A percentile compares a stretch with the other conserved stretches of the same genome.
phyloP scores from a whole-genome alignment of 2,329 filamentous ascomycete genomes.

The Xylariaceae sp. region DNA sequence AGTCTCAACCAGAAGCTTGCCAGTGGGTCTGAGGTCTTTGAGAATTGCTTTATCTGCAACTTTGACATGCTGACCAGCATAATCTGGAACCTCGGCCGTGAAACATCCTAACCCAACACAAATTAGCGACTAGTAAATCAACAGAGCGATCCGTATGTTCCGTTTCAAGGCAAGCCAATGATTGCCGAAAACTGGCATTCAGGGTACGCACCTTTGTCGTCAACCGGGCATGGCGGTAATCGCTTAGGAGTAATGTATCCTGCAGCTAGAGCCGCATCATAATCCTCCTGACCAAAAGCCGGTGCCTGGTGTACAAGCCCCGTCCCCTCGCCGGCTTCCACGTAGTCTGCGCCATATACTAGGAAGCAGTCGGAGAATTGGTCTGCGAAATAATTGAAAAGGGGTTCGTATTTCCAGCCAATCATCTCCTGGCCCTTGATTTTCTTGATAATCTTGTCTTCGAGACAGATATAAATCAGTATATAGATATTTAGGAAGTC shows the following conservation, averaged over 20 bases:
- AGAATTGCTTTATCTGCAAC: constrained; percentile 91
- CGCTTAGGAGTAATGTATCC: constrained; percentile 78
- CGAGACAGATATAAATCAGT: not conserved
- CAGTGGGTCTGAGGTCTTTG: constrained; percentile 78
- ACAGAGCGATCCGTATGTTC: not conserved
- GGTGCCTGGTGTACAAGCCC: constrained; percentile 94
- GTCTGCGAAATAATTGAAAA: constrained; percentile 88
- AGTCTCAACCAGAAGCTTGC: constrained; percentile 79
- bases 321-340: constrained; percentile 86
- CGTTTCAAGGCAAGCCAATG: too few relatives aligned
- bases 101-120: constrained; percentile 47
- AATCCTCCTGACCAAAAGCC: constrained; percentile 95
- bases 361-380: constrained; percentile 70
- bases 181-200: not conserved
- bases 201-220: constrained; percentile 66
- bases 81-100: constrained; percentile 76
- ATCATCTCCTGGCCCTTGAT: constrained; percentile 83
- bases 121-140: not conserved
- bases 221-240: constrained; percentile 87
- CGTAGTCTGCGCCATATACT: constrained; percentile 82
- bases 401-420: constrained; percentile 85
- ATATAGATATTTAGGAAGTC: not conserved
- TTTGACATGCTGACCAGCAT: constrained; percentile 87
- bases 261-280: constrained; percentile 74
- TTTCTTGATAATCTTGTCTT: constrained; percentile 72